Evolutionary conservation across 192 early-diverging fungal genomes (phyloP), one percentile per base, ranked within the genome.

Genomic region (Geosiphon pyriformis): DNA sequence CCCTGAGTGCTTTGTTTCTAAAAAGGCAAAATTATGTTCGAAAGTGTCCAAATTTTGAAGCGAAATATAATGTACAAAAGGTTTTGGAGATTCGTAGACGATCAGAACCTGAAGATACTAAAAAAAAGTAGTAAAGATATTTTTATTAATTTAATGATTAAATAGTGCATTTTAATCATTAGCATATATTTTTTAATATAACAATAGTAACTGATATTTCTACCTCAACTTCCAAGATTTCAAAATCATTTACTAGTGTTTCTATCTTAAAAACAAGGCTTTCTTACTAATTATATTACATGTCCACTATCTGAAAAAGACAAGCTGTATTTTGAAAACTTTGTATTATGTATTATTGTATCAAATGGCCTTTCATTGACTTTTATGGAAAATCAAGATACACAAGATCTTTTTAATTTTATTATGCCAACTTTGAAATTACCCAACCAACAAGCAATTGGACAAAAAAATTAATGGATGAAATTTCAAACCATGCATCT

Each of bases 311-410:
- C 57, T 59, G n/a, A 34, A 3, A 34, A 59, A 37, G 57, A 59
- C 23, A 37, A 20, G n/a, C 33, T 20, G n/a, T 22, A 59, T 59
- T 59, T 59, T 34, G n/a, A 59, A 59, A 59, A 59, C 31, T 30
- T 59, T 0, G n/a, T 59, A 59, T 37, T 59, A 59, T 18, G n/a
- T 33, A 59, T 59, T 20, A 59, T 59, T 4, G 31, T 59, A 37
- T 59, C 57, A 59, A 59, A 60, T 60, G 59, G 35, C 15, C 10
- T 60, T 23, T 34, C 33, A 25, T 59, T 59, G 18, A 59, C 31
- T 35, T 59, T 59, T 22, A 15, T 59, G 31, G n/a, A 59, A 37
- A 59, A 34, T 59, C n/a, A 59, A 20, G 31, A 59, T 6, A 59
- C 32, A 20, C 57, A 59, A 59, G n/a, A 33, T 2, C n/a, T 58